These are phyloP conservation scores for maize (Zea mays) DNA, from an alignment of 176 grass and related monocot species.

Conservation along the genomic window Zm-B73-REFERENCE-NAM-5.0 NC_050099.1:136139501-136140000, in stretches of 20 bases:
- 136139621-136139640: conserved; percentile 87
- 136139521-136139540: conserved; percentile 84
- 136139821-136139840: conserved; percentile 90
- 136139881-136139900: conserved; percentile 78
- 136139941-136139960: conserved; percentile 66
- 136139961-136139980: conserved; percentile 98
- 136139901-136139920: conserved; percentile 91
- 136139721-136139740: conserved; percentile 85
- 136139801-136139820: conserved; percentile 63
- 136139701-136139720: conserved; percentile 95
- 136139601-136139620: conserved; percentile 76
- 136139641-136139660: conserved; percentile 68
- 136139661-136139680: conserved; percentile 77
- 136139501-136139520: conserved; percentile 63
- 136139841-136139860: conserved; percentile 80
- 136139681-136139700: conserved; percentile 76
- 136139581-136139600: conserved; percentile 93
- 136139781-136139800: conserved; percentile 91
- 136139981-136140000: conserved; percentile 91
- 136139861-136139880: conserved; percentile 95
- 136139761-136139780: conserved; percentile 73
- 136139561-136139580: conserved; percentile 90
- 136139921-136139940: conserved; percentile 91
- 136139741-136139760: conserved; percentile 83
- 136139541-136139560: conserved; percentile 86